These are phyloP conservation scores for Enterocytospora artemiae DNA, from an alignment of 371 early-diverging fungal genomes.

Conservation along the genomic window DNA sequence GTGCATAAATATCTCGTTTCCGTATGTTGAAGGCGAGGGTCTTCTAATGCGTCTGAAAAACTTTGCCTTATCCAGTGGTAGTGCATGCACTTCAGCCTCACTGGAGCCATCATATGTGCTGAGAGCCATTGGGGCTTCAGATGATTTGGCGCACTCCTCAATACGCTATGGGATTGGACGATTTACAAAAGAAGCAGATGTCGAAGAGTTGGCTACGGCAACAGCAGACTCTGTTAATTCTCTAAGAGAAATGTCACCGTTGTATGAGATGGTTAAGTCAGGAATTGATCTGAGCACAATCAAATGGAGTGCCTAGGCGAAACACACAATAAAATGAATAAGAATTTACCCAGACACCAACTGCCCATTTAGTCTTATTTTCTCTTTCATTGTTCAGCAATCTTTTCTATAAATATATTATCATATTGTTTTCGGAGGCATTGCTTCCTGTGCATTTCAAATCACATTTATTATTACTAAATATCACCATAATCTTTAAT, in stretches of 20 bases:
- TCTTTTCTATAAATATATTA: too few relatives aligned
- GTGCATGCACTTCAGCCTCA: conserved; percentile 94
- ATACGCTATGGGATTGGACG: conserved; percentile 95
- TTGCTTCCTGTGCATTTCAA: too few relatives aligned
- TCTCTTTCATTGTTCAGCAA: too few relatives aligned
- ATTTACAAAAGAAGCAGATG: conserved; percentile 88
- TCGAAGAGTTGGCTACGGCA: conserved; percentile 74
- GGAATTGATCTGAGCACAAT: conserved; percentile 56
- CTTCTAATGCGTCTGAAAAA: conserved; percentile 93
- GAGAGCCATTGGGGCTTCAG: conserved; percentile 88
- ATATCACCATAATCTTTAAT: too few relatives aligned
- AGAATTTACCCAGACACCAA: too few relatives aligned
- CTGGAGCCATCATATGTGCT: conserved; percentile 94
- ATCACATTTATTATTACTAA: too few relatives aligned
- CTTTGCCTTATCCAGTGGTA: conserved; percentile 87
- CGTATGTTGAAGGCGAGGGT: conserved; percentile 97
- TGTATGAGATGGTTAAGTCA: conserved; percentile 80
- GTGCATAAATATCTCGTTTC: conserved; percentile 95
- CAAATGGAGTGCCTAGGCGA: conserved; percentile 30
- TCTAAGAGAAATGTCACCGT: conserved; percentile 87
- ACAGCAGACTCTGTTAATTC: conserved; percentile 77
- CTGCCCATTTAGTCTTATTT: too few relatives aligned
- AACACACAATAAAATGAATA: too few relatives aligned
- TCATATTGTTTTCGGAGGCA: too few relatives aligned
- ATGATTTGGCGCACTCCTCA: conserved; percentile 90